Evolutionary conservation across 148 eudicot species (phyloP), one percentile per base, ranked within the genome.

Genomic region (Rhododendron simsii): DNA sequence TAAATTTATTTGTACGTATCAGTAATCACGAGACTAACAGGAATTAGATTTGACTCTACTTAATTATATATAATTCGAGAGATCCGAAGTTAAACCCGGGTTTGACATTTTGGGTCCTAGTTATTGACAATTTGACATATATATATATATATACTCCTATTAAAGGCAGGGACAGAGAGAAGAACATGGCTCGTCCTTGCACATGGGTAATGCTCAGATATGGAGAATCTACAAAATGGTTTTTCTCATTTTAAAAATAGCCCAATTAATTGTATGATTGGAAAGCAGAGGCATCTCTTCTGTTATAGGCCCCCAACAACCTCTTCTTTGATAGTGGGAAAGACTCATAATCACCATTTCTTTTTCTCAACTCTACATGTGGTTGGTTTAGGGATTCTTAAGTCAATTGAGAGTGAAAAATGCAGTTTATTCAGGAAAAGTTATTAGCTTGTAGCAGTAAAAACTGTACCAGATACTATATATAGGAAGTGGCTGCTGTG

Each of bases 151-250:
- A 45, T 5, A 44, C 7, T 44, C 8, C 47, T 7, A 45, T 9
- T 47, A 47, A 7, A 7, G 48, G 7, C 7, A 23, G 33, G 26
- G n/a, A 13, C 30, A 53, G 6, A 28, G 44, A 75, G 35, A 75
- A 85, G 53, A 41, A 78, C 51, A 85, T 84, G 87, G 81, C 88
- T 87, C 77, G 89, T 51, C 81, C 79, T 86, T 89, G 94, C 94
- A 92, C 94, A 90, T 92, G 92, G 92, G 78, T 73, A 45, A 81
- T 83, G 89, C 85, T 73, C 77, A 83, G 77, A 81, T 50, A 76
- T 73, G 88, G 55, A 80, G 87, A 81, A 80, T 85, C 35, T 30
- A 63, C 11, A 41, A 71, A 82, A 78, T 79, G 50, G 63, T 37
- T 88, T 88, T 84, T 63, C 7, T 63, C 7, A 78, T 84, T 18